Evolutionary conservation across 345 rosid genomes (phyloP), one percentile per base, ranked within the genome.

Genomic region (Odontarrhena argentea): DNA sequence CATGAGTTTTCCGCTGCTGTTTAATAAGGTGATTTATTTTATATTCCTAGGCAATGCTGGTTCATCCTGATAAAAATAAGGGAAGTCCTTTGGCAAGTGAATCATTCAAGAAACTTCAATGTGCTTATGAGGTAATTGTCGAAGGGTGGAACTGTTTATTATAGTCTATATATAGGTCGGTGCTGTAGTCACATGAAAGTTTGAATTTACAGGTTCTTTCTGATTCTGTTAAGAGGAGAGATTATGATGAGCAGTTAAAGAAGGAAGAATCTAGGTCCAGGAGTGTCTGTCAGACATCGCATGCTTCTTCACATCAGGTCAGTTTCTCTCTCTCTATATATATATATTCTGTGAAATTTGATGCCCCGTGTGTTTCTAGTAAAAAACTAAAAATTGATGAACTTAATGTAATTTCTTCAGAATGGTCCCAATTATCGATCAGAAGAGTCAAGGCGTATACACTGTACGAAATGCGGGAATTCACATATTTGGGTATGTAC

Each of bases 31-130:
- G 24, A 6, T 32, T 24, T 62, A 38, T 22, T 64, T n/a, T 65
- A 14, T 74, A n/a, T 60, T 49, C 10, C 6, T 76, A 94, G 99
- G 99, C 99, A 55, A 94, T 87, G 97, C 83, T 91, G 77, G 99
- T 95, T 55, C 99, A 95, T 86, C 99, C 99, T 6, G 99, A 91
- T 83, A 95, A 95, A 76, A 95, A 95, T 69, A 83, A 81, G 96
- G 97, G 99, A 66, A 95, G 86, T 79, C 80, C 93, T 45, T 68
- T 83, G 32, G 97, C 97, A 24, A 91, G 99, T 69, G 99, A 95
- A 73, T 91, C 99, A 15, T 95, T 95, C 77, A 94, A 94, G 87
- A 94, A 91, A 84, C 86, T 94, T 71, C 97, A 91, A 60, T 85
- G 93, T 77, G 99, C 97, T 70, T 91, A 83, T 64, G 99, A 94